Evolutionary conservation across 495 filamentous ascomycete species (phyloP).

Genomic region (Penicillium goetzii): DNA sequence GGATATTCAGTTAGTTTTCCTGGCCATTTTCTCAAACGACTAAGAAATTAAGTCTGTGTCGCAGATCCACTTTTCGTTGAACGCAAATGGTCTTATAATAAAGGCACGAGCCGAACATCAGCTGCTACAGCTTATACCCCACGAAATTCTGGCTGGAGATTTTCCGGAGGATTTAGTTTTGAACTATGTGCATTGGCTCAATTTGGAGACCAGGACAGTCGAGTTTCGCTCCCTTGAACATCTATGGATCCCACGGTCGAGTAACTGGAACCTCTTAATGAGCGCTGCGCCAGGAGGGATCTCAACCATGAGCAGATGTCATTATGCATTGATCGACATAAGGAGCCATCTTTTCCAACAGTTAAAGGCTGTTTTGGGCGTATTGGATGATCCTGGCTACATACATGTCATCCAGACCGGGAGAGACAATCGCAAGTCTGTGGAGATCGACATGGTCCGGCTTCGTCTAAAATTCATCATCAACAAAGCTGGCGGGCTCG

Average conservation of each 20-base stretch:
- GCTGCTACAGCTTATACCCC: conserved; percentile 50
- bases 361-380: conserved; percentile 35
- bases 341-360: conserved; percentile 28
- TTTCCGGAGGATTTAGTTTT: conserved; percentile 52
- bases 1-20: conserved; percentile 26
- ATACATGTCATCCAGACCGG: conserved; percentile 41
- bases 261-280: conserved; percentile 32
- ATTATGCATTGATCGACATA: conserved; percentile 36
- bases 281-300: not conserved
- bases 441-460: conserved; percentile 48
- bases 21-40: conserved; percentile 4
- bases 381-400: conserved; percentile 34
- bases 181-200: conserved; percentile 33
- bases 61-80: conserved; percentile 44
- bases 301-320: conserved; percentile 8
- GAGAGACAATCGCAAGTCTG: not conserved
- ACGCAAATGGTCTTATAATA: conserved; percentile 28
- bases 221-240: conserved; percentile 49
- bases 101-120: conserved; percentile 17
- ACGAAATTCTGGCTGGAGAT: conserved; percentile 36
- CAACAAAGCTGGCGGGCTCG: conserved; percentile 31
- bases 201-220: conserved; percentile 53
- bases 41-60: not conserved
- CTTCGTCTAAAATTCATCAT: conserved; percentile 53
- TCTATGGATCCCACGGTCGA: conserved; percentile 42